Base-by-base conservation (phyloP, 768 basidiomycete genomes). In the Collybiopsis confluens region DNA sequence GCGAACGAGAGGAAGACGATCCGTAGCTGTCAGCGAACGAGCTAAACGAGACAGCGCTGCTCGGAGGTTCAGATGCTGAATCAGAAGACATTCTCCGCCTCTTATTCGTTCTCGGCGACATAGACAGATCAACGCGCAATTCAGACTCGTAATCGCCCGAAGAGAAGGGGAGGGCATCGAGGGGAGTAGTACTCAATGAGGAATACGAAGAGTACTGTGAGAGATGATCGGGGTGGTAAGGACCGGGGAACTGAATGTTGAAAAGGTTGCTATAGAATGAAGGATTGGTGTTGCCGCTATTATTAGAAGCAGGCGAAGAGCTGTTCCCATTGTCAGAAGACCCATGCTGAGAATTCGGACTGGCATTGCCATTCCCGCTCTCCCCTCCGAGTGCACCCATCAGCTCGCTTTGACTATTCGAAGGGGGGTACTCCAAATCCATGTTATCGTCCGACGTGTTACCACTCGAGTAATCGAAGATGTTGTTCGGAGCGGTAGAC, bases 151-250 rank as follows among this genome's bases (percentile, higher is more conserved):
- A 44, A 56, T 65, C 59, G 40, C 65, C 75, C 24, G 67, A 67
- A 13, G 78, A 68, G 59, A 80, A 85, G 0, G 81, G 80, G 6
- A 86, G 71, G 0, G 82, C 72, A 57, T 85, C 81, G 11, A 68
- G 58, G 1, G 73, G 65, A 18, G 37, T 52, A 13, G 20, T 20
- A 46, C 24, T 11, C 42, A 41, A 8, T 41, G n/a, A 20, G 11
- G 11, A 35, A 0, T 75, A 66, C 37, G 70, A 58, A 37, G 69
- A 81, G 45, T 80, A 60, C 61, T 85, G 82, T 40, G 75, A 69
- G 11, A 88, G 67, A 53, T 86, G 83, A 61, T 90, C 88, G 2
- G 86, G 85, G 57, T 88, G 84, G 59, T 87, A 89, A 3, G 87
- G 86, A 0, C 88, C 87, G 3, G 88, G 85, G 65, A 76, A 89